These are phyloP conservation scores for Aspergillus latus DNA, from an alignment of 2,329 filamentous ascomycete species.

Conservation along the genomic window DNA sequence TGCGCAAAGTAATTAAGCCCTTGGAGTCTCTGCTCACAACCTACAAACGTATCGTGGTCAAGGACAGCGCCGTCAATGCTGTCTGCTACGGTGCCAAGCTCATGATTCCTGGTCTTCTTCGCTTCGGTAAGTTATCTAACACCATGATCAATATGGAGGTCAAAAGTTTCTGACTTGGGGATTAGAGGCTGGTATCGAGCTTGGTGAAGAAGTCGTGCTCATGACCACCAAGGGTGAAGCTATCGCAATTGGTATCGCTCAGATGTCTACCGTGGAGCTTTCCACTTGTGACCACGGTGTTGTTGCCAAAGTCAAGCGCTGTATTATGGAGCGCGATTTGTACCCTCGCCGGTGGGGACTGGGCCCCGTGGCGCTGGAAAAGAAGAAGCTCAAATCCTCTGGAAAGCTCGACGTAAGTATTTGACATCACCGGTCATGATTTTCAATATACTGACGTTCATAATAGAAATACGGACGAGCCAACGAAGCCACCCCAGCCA, in stretches of 20 bases:
- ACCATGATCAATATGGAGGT: neutral
- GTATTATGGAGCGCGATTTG: slow-evolving; percentile 98
- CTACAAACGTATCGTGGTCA: slow-evolving; percentile 97
- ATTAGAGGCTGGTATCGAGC: slow-evolving; percentile 81
- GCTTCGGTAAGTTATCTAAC: slow-evolving; percentile 66
- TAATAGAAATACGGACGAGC: slow-evolving; percentile 79
- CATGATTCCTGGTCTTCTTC: slow-evolving; percentile 93
- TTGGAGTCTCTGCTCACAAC: slow-evolving; percentile 87
- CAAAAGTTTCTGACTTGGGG: neutral
- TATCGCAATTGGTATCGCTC: slow-evolving; percentile 91
- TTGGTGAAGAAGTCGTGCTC: slow-evolving; percentile 92
- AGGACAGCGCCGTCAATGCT: slow-evolving; percentile 94
- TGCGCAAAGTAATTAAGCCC: slow-evolving; percentile 86
- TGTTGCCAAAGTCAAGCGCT: slow-evolving; percentile 97
- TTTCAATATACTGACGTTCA: slow-evolving; percentile 32
- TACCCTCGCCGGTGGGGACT: slow-evolving; percentile 97
- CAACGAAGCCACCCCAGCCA: slow-evolving; percentile 89
- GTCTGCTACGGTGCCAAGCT: slow-evolving; percentile 99
- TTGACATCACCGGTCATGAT: neutral
- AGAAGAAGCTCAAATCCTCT: slow-evolving; percentile 99
- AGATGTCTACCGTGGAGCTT: slow-evolving; percentile 98
- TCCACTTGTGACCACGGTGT: slow-evolving; percentile 96
- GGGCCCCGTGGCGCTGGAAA: slow-evolving; percentile 87
- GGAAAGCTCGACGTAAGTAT: slow-evolving; percentile 81
- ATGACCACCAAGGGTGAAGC: slow-evolving; percentile 99